Percentiles rank a stretch among this genome's conserved stretches.
These are phyloP conservation scores for Cercospora zeae-maydis DNA, from an alignment of 2,329 filamentous ascomycete genomes.

Conservation along the genomic window DNA sequence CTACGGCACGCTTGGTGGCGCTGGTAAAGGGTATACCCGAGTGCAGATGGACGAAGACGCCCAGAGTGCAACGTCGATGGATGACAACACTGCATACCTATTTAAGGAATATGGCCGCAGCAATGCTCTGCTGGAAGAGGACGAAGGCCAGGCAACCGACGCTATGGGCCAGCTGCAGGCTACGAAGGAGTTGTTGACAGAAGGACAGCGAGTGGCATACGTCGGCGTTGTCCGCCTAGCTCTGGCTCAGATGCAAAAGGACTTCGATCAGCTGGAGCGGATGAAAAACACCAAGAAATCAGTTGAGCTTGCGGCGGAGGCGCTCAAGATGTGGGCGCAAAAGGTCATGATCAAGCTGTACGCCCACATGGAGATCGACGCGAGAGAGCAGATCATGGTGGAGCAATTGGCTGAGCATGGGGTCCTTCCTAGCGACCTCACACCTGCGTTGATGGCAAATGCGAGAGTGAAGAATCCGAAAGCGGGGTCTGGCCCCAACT, in stretches of 20 bases:
- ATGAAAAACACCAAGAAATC: conserved; percentile 69
- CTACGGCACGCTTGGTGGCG: conserved; percentile 77
- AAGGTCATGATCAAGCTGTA: conserved; percentile 97
- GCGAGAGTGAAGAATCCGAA: conserved; percentile 82
- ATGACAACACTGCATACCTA: conserved; percentile 93
- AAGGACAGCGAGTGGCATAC: conserved; percentile 93
- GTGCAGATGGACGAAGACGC: conserved; percentile 95
- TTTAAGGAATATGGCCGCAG: conserved; percentile 71
- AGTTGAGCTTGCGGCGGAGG: conserved; percentile 66
- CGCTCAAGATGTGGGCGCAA: conserved; percentile 92
- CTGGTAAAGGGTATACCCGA: conserved; percentile 90
- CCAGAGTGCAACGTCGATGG: conserved; percentile 89
- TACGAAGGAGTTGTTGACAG: conserved; percentile 90
- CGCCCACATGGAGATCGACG: conserved; percentile 91
- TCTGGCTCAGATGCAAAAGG: conserved; percentile 71
- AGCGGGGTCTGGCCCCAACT: conserved; percentile 18
- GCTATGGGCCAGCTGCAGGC: conserved; percentile 87
- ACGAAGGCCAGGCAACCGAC: conserved; percentile 76
- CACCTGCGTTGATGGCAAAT: conserved; percentile 84
- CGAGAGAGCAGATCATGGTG: conserved; percentile 95
- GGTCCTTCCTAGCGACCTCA: conserved; percentile 78
- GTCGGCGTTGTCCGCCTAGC: conserved; percentile 83
- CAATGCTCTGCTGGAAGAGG: conserved; percentile 55
- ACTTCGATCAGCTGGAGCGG: conserved; percentile 59
- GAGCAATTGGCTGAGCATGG: conserved; percentile 93